phyloP scores from a whole-genome alignment of 805 yeast genomes.

The Metschnikowia lochheadii region DNA sequence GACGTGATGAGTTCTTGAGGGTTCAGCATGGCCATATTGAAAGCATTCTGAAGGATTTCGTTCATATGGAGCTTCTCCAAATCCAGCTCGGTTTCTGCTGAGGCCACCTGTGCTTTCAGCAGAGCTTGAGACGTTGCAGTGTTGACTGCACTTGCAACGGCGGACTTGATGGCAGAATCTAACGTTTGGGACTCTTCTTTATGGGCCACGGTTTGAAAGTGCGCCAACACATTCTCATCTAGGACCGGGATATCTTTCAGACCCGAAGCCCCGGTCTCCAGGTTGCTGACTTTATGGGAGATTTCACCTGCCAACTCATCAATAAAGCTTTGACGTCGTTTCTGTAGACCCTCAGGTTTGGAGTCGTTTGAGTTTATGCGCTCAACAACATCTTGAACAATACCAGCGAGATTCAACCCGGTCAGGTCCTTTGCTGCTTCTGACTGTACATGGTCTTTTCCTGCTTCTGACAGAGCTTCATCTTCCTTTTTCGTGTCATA shows the following conservation, averaged over 20 bases:
- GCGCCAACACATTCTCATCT: conserved; percentile 34
- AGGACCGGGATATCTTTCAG: conserved; percentile 27
- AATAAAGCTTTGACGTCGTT: not conserved
- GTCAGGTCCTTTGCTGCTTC: not conserved
- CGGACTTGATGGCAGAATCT: conserved; percentile 11
- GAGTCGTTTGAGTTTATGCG: conserved; percentile 16
- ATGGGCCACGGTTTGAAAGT: conserved; percentile 33
- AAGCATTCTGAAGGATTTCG: conserved; percentile 72
- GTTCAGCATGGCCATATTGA: conserved; percentile 70
- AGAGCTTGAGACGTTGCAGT: conserved; percentile 4
- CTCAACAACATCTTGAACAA: conserved; percentile 26
- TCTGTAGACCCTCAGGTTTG: conserved; percentile 16
- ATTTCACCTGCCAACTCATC: not conserved
- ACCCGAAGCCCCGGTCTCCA: not conserved
- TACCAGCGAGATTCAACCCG: conserved; percentile 12
- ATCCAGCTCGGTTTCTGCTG: conserved; percentile 34
- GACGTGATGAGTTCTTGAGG: conserved; percentile 44
- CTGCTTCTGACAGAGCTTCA: conserved; percentile 1
- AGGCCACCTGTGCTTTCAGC: not conserved
- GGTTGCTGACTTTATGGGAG: not conserved
- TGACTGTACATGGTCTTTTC: not conserved
- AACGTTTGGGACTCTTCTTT: conserved; percentile 17
- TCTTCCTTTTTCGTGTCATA: conserved; percentile 11
- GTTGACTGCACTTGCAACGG: conserved; percentile 13
- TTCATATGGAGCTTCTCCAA: conserved; percentile 57